A percentile compares a stretch with the other conserved stretches of the same genome.
Evolutionary conservation across 2,329 filamentous ascomycete genomes (phyloP).

Genomic region (Coccinonectria pachysandricola): DNA sequence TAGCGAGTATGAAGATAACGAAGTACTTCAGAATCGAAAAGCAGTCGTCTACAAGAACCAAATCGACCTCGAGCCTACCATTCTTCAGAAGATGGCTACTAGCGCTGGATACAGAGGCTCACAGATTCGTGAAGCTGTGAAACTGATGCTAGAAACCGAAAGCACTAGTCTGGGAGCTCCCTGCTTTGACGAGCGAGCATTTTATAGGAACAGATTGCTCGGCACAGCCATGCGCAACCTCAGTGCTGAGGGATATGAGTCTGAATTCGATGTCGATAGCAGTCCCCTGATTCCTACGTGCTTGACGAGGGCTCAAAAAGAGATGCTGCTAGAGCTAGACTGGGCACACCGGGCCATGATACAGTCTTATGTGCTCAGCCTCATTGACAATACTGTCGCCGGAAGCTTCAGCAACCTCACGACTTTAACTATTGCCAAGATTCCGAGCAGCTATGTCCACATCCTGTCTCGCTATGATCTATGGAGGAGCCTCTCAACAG

Average conservation of each 20-base stretch:
- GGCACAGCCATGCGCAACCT: conserved; percentile 4
- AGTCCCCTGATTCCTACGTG: conserved; percentile 38
- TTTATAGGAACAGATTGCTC: too few relatives aligned
- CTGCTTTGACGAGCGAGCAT: conserved; percentile 23
- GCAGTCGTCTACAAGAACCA: conserved; percentile 15
- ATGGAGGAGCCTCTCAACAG: conserved; percentile 46
- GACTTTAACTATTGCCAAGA: conserved; percentile 51
- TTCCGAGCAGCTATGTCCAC: conserved; percentile 51
- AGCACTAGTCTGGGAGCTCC: conserved; percentile 18
- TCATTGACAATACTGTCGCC: conserved; percentile 46
- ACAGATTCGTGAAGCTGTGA: conserved; percentile 24
- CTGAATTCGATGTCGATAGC: conserved; percentile 16
- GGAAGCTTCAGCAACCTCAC: conserved; percentile 42
- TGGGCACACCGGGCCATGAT: conserved; percentile 61
- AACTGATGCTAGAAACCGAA: conserved; percentile 26
- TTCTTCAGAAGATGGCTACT: conserved; percentile 27
- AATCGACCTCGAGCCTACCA: conserved; percentile 19
- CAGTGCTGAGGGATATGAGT: conserved; percentile 8
- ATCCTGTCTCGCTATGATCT: conserved; percentile 47
- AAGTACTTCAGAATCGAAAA: conserved; percentile 12
- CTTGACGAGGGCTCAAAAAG: conserved; percentile 53
- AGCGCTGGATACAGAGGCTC: conserved; percentile 25
- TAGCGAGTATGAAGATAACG: conserved; percentile 17
- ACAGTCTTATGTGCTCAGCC: conserved; percentile 54
- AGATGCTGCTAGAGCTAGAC: conserved; percentile 57